Percentiles rank a stretch among this genome's conserved stretches.
Evolutionary conservation across 768 basidiomycete species (phyloP).

Genomic region (Kwoniella dejecticola): DNA sequence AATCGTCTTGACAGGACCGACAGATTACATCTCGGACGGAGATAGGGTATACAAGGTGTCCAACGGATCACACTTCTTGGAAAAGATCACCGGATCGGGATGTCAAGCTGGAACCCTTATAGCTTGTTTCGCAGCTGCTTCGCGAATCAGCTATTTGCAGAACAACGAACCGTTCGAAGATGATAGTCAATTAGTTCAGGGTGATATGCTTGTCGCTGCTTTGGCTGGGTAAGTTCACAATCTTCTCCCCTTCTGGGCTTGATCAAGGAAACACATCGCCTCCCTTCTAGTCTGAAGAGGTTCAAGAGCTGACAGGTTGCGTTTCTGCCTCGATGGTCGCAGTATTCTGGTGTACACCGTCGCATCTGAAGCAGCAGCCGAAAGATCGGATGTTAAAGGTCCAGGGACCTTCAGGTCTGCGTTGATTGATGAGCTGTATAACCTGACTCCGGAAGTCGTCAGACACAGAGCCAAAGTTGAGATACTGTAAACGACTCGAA

Average conservation of each 20-base stretch:
- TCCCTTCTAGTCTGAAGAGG: too few species aligned
- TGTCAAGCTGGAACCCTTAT: conserved; percentile 70
- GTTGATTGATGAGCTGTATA: conserved; percentile 65
- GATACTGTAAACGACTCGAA: conserved; percentile 26
- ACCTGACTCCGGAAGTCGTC: conserved; percentile 54
- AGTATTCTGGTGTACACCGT: conserved; percentile 66
- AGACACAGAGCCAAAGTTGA: conserved; percentile 49
- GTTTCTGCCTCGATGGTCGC: too few species aligned
- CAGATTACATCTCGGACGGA: conserved; percentile 86
- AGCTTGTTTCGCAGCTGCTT: conserved; percentile 77
- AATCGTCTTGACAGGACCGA: conserved; percentile 74
- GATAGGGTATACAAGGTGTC: conserved; percentile 65
- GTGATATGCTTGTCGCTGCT: conserved; percentile 75
- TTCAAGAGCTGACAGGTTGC: too few species aligned
- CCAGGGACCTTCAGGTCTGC: conserved; percentile 69
- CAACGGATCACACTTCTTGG: conserved; percentile 76
- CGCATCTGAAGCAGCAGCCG: conserved; percentile 65
- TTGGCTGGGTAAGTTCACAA: conserved; percentile 67
- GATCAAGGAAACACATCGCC: too few species aligned
- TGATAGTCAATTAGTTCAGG: conserved; percentile 62
- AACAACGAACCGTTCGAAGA: conserved; percentile 25
- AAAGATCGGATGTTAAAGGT: conserved; percentile 61
- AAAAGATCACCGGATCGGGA: conserved; percentile 84
- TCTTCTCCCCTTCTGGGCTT: not conserved
- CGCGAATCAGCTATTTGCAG: conserved; percentile 58